These are phyloP conservation scores for Bisporella sp. DNA, from an alignment of 2,329 filamentous ascomycete genomes.

Conservation along the genomic window DNA sequence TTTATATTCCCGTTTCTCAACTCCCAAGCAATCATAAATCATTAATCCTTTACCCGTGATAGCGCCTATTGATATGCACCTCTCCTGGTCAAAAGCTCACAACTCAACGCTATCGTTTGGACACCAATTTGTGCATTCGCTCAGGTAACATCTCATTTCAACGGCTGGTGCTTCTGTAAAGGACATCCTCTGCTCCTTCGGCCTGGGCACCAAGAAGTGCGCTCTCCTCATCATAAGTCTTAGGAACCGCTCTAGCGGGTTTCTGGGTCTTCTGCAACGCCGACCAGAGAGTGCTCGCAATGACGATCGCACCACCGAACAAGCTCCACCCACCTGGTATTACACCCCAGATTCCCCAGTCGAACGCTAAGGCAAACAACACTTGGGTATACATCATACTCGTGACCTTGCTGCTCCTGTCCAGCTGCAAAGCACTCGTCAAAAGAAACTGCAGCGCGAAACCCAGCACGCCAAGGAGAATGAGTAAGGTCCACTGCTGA, in stretches of 20 bases:
- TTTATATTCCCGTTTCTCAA: too few relatives aligned
- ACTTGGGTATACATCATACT: conserved; percentile 67
- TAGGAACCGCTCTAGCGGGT: not conserved
- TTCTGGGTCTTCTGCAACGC: conserved; percentile 19
- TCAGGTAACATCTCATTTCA: too few relatives aligned
- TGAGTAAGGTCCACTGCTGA: conserved; percentile 55
- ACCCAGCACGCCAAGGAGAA: conserved; percentile 63
- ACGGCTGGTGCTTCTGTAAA: too few relatives aligned
- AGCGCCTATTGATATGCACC: too few relatives aligned
- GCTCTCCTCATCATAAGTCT: conserved; percentile 21
- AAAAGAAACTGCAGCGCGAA: conserved; percentile 84
- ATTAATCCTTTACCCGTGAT: too few relatives aligned
- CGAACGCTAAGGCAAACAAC: conserved; percentile 47
- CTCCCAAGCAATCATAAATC: too few relatives aligned
- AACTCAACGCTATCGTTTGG: too few relatives aligned
- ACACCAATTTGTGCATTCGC: too few relatives aligned
- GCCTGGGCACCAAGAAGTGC: conserved; percentile 17
- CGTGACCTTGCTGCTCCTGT: conserved; percentile 32
- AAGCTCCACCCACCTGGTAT: conserved; percentile 22
- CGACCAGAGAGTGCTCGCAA: conserved; percentile 25
- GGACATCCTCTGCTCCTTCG: conserved; percentile 10
- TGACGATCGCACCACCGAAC: conserved; percentile 22
- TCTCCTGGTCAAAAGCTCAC: too few relatives aligned
- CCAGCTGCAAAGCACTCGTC: conserved; percentile 60
- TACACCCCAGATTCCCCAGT: conserved; percentile 26